Base-by-base conservation (phyloP, 1,284 basidiomycete genomes). In the Leccinum pachyderme region DNA sequence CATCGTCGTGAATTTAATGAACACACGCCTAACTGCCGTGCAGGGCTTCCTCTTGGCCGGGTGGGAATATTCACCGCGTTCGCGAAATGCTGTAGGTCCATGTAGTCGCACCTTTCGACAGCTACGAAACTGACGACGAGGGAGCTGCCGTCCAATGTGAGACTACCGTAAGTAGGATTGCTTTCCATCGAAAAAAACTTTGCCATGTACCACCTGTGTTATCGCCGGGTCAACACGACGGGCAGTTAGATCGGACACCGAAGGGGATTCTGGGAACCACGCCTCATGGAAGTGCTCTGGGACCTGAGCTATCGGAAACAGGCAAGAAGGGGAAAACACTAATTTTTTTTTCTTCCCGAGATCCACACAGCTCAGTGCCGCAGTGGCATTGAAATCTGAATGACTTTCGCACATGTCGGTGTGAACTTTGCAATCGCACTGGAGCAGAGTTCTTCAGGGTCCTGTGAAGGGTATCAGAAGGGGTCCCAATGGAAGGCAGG, bases 381-480 rank as follows among this genome's bases (percentile, higher is more conserved):
- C 44, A 46, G 48, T 52, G 49, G 31, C 29, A 29, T 44, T 31
- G 32, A 46, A 44, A 33, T 45, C 37, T 31, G 22, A 28, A 31
- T 37, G 32, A 29, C 41, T 46, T 56, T 54, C 54, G 43, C 54
- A 56, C 50, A 57, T 32, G 53, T 51, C 44, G 52, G 49, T 59
- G 55, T 48, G 49, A 52, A 52, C 35, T 32, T 25, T 37, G 18
- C 35, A 47, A 44, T 54, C 32, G 50, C 29, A 45, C 7, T 28
- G 45, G 22, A 28, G 25, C 47, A 56, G 22, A 37, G 18, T 47
- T 52, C 46, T 47, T 43, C 45, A 43, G 45, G 47, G 43, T 15
- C 54, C 64, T 60, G 56, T 39, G 51, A 54, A 58, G 53, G 47
- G 44, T 37, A 47, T 66, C 41, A 63, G 52, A 52, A 52, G 39